Evolutionary conservation across 495 filamentous ascomycete species (phyloP).

Genomic region (Penicillium subrubescens): DNA sequence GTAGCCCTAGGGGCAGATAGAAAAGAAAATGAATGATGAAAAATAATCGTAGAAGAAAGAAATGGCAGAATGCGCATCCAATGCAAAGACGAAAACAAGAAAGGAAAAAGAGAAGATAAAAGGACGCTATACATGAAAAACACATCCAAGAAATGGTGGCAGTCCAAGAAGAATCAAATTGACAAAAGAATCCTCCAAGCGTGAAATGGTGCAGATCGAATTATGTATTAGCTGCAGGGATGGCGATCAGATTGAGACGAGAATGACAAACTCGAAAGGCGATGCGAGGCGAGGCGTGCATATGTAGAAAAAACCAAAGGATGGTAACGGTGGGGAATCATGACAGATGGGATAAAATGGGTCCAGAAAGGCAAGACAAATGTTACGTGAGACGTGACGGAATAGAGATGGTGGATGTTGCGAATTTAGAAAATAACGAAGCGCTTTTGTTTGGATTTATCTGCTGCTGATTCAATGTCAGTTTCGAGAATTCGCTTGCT

Average conservation of each 20-base stretch:
- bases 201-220: background rate
- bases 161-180: background rate
- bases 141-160: background rate
- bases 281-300: background rate
- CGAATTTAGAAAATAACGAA: constrained; percentile 36
- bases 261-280: background rate
- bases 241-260: background rate
- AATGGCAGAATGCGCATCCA: background rate
- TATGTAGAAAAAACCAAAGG: background rate
- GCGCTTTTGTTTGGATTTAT: constrained; percentile 35
- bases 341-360: background rate
- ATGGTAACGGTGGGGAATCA: background rate
- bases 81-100: background rate
- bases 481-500: background rate
- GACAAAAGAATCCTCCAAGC: background rate
- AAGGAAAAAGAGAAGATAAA: background rate
- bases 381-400: background rate
- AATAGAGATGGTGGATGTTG: background rate
- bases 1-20: background rate
- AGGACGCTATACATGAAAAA: background rate
- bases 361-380: background rate
- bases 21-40: background rate
- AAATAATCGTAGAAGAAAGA: background rate
- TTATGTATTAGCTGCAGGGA: background rate
- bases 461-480: background rate